Base-by-base conservation (phyloP, 2,329 filamentous ascomycete species). In the Fusarium praegraminearum region DNA sequence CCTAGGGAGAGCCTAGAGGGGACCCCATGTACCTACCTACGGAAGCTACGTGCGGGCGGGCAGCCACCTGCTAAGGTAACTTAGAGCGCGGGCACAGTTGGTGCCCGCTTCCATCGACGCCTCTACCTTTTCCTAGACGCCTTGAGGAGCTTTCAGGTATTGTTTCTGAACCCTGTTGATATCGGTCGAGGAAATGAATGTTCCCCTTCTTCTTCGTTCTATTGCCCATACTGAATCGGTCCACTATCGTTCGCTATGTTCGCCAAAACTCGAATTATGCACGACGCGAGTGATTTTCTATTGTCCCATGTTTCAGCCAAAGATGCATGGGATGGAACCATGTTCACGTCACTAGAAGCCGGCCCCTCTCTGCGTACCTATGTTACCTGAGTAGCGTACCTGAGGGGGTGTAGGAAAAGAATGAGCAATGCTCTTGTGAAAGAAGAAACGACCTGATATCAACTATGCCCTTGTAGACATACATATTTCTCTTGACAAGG, bases 131-230 rank as follows among this genome's bases (percentile, higher is more conserved):
- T 41, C 41, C 52, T 41, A 45, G 56, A 28, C 28, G 28, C 18
- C 28, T 22, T 18, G 24, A 44, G 49, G 45, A 57, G 54, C 54
- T 56, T 62, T 43, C 51, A 56, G 41, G 47, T 41, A 33, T 46
- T 62, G 44, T 65, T 59, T 57, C 41, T 72, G 33, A 47, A 62
- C 62, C 62, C 57, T 56, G 44, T 35, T 50, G 44, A 57, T 50
- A 56, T 43, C 40, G n/a, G 32, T 13, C 30, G 32, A 47, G 26
- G 20, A 40, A 22, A 15, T 22, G 20, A n/a, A 20, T 65, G 18
- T 22, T 22, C 36, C 20, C n/a, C 36, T 64, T 54, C 44, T 57
- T 53, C 32, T 53, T 26, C 22, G 30, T 36, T 33, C 18, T 26
- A 41, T 36, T 20, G 6, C 16, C 24, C 35, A 20, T 15, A 41